These are phyloP conservation scores for Fusarium algeriense DNA, from an alignment of 2,329 filamentous ascomycete species.

Conservation along the genomic window DNA sequence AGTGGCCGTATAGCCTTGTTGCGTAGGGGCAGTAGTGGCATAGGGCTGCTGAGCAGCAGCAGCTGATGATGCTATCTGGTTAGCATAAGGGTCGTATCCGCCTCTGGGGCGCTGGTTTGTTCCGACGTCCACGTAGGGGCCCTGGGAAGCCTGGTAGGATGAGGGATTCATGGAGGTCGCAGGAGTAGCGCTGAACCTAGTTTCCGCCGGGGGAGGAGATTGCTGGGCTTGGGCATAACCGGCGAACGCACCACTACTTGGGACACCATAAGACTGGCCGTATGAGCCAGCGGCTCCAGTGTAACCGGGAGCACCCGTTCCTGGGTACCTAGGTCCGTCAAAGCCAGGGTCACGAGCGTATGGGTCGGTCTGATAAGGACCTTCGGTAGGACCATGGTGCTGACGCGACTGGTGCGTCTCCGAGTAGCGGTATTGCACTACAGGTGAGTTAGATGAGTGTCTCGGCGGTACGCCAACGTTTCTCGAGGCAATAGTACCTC, in stretches of 20 bases:
- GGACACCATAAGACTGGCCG: constrained; percentile 46
- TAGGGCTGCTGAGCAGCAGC: constrained; percentile 51
- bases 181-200: constrained; percentile 49
- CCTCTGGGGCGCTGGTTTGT: constrained; percentile 51
- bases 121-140: constrained; percentile 54
- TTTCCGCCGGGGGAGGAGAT: constrained; percentile 50
- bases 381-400: constrained; percentile 61
- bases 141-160: constrained; percentile 49
- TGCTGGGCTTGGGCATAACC: constrained; percentile 51
- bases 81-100: constrained; percentile 51
- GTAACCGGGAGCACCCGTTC: constrained; percentile 63
- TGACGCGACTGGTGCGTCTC: constrained; percentile 63
- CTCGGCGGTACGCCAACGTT: constrained; percentile 62
- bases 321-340: constrained; percentile 62
- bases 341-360: constrained; percentile 58
- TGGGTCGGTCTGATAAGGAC: constrained; percentile 51
- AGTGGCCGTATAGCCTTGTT: constrained; percentile 50
- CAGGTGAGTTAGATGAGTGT: constrained; percentile 69
- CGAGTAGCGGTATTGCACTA: constrained; percentile 70
- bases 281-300: constrained; percentile 59
- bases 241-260: constrained; percentile 50
- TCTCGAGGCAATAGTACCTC: constrained; percentile 70
- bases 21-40: constrained; percentile 49
- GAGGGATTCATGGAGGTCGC: constrained; percentile 49
- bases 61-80: constrained; percentile 48